Evolutionary conservation across 2,329 filamentous ascomycete genomes (phyloP), one percentile per base, ranked within the genome.

Genomic region (Knoxdaviesia proteae): DNA sequence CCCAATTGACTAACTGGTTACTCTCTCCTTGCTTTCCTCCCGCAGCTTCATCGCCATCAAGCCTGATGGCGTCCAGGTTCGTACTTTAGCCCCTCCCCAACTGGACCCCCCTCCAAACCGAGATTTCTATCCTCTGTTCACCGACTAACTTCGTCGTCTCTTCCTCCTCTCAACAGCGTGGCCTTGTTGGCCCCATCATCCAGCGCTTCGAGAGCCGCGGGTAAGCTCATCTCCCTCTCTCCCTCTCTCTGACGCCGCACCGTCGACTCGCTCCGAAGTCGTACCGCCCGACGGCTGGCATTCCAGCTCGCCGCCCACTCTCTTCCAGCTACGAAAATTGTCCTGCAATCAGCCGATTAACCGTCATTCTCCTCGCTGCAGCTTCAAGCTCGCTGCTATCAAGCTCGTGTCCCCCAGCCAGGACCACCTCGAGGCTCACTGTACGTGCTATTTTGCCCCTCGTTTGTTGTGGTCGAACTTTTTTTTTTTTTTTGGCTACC

Each of bases 11-110:
- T 36, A 9, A 11, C 8, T 11, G 11, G 8, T 3, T 3, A 11
- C 11, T 36, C 34, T 36, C 11, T 36, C 11, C 9, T 11, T 36
- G 34, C 8, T 36, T 36, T 36, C 20, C 20, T 31, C 36, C 38
- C 33, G 20, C 58, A 96, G 88, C 72, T 96, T 96, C 83, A 96
- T 96, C 76, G 90, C 90, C 63, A 84, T 98, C 77, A 98, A 98
- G 86, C 90, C 88, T 57, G 90, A 96, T 70, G 90, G 90, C 65
- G 90, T 96, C 69, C 90, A 94, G 80, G 86, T 93, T 79, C 54
- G 68, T 47, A 36, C 38, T 41, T 32, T 45, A 41, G 32, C 20
- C 39, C 32, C 6, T 30, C 7, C 11, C 41, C 11, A 44, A 31
- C 11, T 31, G 7, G 5, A 11, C 29, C 20, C 40, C 35, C 30